These are phyloP conservation scores for Syzygium oleosum DNA, from an alignment of 345 rosid species.

Conservation along the genomic window DNA sequence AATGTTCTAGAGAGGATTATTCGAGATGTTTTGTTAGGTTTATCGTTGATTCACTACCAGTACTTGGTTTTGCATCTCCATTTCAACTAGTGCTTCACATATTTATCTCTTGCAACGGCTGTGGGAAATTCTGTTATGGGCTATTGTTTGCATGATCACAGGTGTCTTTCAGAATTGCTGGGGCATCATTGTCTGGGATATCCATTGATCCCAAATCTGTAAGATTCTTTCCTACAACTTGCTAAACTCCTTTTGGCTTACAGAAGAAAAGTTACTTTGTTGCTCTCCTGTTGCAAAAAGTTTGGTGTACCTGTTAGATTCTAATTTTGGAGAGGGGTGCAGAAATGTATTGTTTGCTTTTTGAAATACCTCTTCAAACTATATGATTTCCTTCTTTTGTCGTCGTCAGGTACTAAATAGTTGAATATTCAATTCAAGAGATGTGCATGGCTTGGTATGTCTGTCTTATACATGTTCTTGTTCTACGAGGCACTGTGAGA, in stretches of 20 bases:
- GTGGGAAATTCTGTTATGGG: background rate
- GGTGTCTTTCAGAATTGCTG: conserved; percentile 79
- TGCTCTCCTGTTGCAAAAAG: background rate
- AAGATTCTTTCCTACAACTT: conserved; percentile 16
- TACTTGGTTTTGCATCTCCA: background rate
- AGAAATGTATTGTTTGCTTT: background rate
- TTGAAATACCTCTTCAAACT: background rate
- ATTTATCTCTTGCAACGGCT: background rate
- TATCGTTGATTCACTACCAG: background rate
- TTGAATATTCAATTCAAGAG: background rate
- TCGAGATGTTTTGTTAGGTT: background rate
- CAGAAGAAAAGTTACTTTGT: background rate
- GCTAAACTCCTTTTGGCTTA: background rate
- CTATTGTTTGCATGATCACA: conserved; percentile 13
- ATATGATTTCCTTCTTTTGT: background rate
- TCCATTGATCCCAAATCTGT: conserved; percentile 91
- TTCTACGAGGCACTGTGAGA: background rate
- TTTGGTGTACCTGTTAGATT: background rate
- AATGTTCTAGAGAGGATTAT: background rate
- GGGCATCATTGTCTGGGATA: conserved; percentile 79
- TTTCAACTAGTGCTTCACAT: background rate
- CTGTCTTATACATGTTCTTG: background rate
- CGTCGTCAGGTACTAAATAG: background rate
- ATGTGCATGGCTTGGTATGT: background rate
- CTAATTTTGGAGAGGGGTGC: background rate